Conservation (phyloP, 495 filamentous ascomycete species). For the Aspergillus sclerotioniger region DNA sequence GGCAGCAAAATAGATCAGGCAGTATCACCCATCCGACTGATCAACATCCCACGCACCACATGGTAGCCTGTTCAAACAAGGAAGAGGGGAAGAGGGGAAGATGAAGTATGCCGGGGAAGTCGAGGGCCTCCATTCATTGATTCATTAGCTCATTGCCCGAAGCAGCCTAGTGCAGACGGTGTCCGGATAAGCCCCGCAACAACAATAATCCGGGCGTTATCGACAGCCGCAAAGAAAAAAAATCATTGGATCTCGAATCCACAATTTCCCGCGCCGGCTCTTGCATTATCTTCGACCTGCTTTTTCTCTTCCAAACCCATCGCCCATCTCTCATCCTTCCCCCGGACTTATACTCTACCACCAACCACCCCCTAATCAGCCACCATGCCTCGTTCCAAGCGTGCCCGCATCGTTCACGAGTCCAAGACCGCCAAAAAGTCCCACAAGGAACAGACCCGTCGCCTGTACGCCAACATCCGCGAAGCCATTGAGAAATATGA, state of each 20-base stretch:
- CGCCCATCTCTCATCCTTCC: neutral
- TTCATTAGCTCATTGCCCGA: slow-evolving; percentile 36
- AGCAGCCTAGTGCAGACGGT: slow-evolving; percentile 24
- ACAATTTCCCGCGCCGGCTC: slow-evolving; percentile 12
- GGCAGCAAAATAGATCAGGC: neutral
- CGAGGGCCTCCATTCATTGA: neutral
- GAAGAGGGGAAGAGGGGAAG: neutral
- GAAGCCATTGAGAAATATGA: slow-evolving; percentile 83
- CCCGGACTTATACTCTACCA: neutral
- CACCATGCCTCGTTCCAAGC: slow-evolving; percentile 95
- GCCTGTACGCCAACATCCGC: slow-evolving; percentile 82
- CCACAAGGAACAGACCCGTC: slow-evolving; percentile 81
- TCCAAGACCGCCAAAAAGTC: slow-evolving; percentile 89
- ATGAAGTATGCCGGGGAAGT: slow-evolving; percentile 2
- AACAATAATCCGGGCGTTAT: slow-evolving; percentile 44
- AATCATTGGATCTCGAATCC: slow-evolving; percentile 20
- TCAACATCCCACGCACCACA: neutral
- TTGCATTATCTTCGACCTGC: slow-evolving; percentile 12
- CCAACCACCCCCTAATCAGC: neutral
- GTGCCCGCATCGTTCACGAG: slow-evolving; percentile 80
- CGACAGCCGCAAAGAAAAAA: slow-evolving; percentile 37
- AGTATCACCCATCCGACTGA: neutral
- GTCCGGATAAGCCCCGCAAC: slow-evolving; percentile 41
- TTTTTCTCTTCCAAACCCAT: neutral
- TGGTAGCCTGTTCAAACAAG: neutral